Evolutionary conservation across 1,139 yeast species (phyloP), one percentile per base, ranked within the genome.

Genomic region (Zygosaccharomyces sapae): DNA sequence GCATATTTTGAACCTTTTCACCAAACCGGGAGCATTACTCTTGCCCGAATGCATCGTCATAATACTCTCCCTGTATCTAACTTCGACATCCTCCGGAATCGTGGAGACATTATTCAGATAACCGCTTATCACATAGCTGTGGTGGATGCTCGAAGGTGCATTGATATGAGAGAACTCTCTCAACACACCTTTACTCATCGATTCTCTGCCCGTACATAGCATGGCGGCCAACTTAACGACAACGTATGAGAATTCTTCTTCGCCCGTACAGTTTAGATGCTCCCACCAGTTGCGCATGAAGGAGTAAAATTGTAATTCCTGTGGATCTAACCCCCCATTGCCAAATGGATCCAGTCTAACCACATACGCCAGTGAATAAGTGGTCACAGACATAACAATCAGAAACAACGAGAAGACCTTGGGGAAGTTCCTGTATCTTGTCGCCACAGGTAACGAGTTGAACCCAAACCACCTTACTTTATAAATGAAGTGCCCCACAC

Each of bases 241-340:
- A 10, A 60, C 59, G 13, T 44, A 45, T 12, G 62, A 52, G 42
- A 56, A 63, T 34, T 65, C 68, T 49, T 63, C 66, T 40, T 65
- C 68, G 5, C 68, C 69, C 1, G 62, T 63, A 40, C 62, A 58
- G 41, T 61, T 62, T 37, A 65, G 46, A 41, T 63, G 66, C 12
- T 44, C 50, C 51, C 55, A 53, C 63, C 67, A 64, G 42, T 63
- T 61, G 33, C 54, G 53, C 56, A 61, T 55, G 31, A 64, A 61
- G 0, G 65, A 55, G 43, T 58, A 51, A 45, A 54, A 61, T 39
- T 59, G 62, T 30, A 62, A 46, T 24, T 55, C 61, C 9, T 48
- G 48, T 12, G 55, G 43, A 34, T 47, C 52, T 16, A 43, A 27
- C 9, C 44, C 36, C 6, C 45, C 47, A 5, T 42, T 29, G 12